A percentile compares a stretch with the other conserved stretches of the same genome.
Evolutionary conservation across 148 eudicot genomes (phyloP).

Genomic region (Camellia sinensis): DNA sequence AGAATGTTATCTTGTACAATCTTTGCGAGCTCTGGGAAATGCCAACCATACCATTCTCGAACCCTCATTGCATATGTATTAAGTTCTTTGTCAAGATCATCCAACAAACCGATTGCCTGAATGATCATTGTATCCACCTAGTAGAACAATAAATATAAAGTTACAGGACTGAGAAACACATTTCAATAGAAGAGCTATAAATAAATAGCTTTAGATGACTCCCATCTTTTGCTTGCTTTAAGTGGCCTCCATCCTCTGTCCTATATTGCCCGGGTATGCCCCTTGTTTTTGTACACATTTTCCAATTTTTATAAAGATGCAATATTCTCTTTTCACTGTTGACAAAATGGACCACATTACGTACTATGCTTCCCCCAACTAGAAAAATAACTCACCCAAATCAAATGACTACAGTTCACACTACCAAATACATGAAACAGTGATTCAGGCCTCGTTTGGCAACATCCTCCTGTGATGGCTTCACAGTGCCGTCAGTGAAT

Average conservation of each 20-base stretch:
- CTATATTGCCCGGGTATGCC: no score
- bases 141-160: constrained; percentile 1
- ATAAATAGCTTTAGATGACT: background rate
- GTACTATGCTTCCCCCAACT: background rate
- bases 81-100: constrained; percentile 95
- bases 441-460: background rate
- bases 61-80: constrained; percentile 99
- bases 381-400: background rate
- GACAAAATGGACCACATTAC: background rate
- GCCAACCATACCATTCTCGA: constrained; percentile 99
- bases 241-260: no score
- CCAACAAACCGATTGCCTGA: constrained; percentile 94
- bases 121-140: constrained; percentile 98
- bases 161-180: background rate
- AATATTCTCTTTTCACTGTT: background rate
- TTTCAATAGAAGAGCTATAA: background rate
- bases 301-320: background rate
- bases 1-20: constrained; percentile 83
- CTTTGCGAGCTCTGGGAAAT: constrained; percentile 96
- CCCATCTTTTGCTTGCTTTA: no score
- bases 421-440: background rate
- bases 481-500: background rate
- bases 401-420: no score
- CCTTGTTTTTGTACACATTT: no score
- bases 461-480: background rate